These are phyloP conservation scores for Gnaphalium uliginosum DNA, from an alignment of 129 eudicot genomes.

Conservation along the genomic window DNA sequence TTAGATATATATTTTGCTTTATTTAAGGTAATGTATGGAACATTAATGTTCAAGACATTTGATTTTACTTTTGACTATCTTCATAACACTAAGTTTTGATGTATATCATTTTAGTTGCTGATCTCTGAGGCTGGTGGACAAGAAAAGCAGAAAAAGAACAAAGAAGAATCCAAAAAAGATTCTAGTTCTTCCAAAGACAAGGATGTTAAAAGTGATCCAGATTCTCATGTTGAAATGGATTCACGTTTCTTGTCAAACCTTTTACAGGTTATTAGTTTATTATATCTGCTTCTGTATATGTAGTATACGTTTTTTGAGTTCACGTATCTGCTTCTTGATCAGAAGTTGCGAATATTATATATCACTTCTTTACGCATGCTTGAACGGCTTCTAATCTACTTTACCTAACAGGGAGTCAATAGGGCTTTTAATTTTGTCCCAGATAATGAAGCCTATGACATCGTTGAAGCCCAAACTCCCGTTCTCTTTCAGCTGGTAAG, in stretches of 20 bases:
- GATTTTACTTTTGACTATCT: conserved; percentile 11
- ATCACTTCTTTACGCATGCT: not conserved
- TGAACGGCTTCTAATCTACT: conserved; percentile 14
- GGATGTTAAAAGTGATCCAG: conserved; percentile 41
- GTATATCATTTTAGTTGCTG: conserved; percentile 56
- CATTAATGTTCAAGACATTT: not conserved
- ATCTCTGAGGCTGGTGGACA: conserved; percentile 62
- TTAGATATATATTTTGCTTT: conserved; percentile 92
- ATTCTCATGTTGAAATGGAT: conserved; percentile 93
- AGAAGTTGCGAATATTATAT: not conserved
- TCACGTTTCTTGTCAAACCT: conserved; percentile 84
- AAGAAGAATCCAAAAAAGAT: conserved; percentile 42
- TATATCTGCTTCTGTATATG: conserved; percentile 18
- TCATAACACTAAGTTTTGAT: conserved; percentile 12
- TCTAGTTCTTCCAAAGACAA: conserved; percentile 44
- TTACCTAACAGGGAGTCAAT: conserved; percentile 71
- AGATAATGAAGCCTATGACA: conserved; percentile 87
- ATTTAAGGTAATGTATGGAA: conserved; percentile 65
- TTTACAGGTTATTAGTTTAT: conserved; percentile 87
- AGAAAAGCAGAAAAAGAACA: conserved; percentile 35
- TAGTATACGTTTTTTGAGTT: conserved; percentile 4
- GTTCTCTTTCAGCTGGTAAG: conserved; percentile 88
- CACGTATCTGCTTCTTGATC: conserved; percentile 8
- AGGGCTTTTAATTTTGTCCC: conserved; percentile 95
- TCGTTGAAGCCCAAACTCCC: conserved; percentile 89